Evolutionary conservation across 371 early-diverging fungal genomes (phyloP).

Genomic region (Mortierella sp.): DNA sequence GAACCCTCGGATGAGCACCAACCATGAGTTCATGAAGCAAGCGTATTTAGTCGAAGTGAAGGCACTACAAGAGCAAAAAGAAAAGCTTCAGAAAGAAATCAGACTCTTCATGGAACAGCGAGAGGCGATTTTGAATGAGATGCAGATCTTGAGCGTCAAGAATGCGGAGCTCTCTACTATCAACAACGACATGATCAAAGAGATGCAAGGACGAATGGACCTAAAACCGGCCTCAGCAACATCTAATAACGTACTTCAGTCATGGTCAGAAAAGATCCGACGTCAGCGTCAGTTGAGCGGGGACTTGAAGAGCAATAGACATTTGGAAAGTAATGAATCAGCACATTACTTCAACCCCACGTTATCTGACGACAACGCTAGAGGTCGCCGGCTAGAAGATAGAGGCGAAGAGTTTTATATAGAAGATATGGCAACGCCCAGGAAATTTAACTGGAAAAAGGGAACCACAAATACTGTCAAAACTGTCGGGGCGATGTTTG

Average conservation of each 20-base stretch:
- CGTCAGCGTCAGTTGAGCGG: slow-evolving; percentile 41
- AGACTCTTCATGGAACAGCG: slow-evolving; percentile 42
- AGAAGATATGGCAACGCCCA: slow-evolving; percentile 18
- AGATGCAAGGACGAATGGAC: slow-evolving; percentile 50
- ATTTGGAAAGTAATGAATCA: slow-evolving; percentile 30
- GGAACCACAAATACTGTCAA: slow-evolving; percentile 38
- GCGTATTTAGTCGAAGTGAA: slow-evolving; percentile 49
- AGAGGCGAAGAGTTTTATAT: slow-evolving; percentile 19
- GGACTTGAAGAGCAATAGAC: slow-evolving; percentile 14
- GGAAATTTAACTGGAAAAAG: slow-evolving; percentile 46
- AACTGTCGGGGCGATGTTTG: slow-evolving; percentile 57
- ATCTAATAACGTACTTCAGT: slow-evolving; percentile 14
- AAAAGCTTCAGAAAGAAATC: slow-evolving; percentile 44
- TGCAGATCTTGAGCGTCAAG: slow-evolving; percentile 66
- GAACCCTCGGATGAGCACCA: slow-evolving; percentile 49
- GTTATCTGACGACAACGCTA: slow-evolving; percentile 17
- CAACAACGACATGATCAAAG: slow-evolving; percentile 67
- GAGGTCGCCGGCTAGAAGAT: slow-evolving; percentile 15
- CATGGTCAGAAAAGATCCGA: slow-evolving; percentile 29
- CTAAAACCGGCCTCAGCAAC: slow-evolving; percentile 2
- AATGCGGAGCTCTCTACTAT: slow-evolving; percentile 66
- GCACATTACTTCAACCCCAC: slow-evolving; percentile 25
- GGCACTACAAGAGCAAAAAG: slow-evolving; percentile 51
- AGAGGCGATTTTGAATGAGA: slow-evolving; percentile 61
- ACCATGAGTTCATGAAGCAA: slow-evolving; percentile 55